Conservation (phyloP, 2,329 filamentous ascomycete genomes). For the Gliomastix tumulicola region DNA sequence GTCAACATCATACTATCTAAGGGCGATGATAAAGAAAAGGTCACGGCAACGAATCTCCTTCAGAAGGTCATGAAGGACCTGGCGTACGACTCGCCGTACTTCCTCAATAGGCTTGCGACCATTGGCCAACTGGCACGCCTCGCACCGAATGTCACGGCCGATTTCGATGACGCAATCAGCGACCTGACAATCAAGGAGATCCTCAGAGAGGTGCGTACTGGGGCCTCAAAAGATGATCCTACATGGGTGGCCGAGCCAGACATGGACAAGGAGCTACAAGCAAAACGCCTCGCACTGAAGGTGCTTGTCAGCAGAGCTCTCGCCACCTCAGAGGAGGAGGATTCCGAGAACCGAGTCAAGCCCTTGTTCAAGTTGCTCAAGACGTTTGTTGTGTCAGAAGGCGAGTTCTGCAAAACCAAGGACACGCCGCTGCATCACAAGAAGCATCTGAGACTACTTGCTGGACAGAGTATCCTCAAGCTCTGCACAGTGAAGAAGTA, state of each 20-base stretch:
- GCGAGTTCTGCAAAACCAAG: slow-evolving; percentile 70
- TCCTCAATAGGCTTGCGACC: slow-evolving; percentile 66
- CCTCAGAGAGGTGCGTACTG: slow-evolving; percentile 60
- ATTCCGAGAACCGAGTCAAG: slow-evolving; percentile 48
- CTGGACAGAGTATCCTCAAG: slow-evolving; percentile 76
- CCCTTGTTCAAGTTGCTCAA: slow-evolving; percentile 75
- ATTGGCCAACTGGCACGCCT: slow-evolving; percentile 72
- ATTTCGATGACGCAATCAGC: slow-evolving; percentile 69
- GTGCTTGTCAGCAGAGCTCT: slow-evolving; percentile 82
- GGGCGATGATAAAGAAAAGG: slow-evolving; percentile 64
- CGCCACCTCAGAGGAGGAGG: slow-evolving; percentile 42
- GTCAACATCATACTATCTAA: slow-evolving; percentile 82
- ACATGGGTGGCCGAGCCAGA: slow-evolving; percentile 62
- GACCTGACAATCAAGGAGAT: slow-evolving; percentile 71
- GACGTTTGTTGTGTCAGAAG: slow-evolving; percentile 65
- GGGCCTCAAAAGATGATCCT: slow-evolving; percentile 49
- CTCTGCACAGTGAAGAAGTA: slow-evolving; percentile 70
- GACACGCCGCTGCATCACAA: slow-evolving; percentile 74
- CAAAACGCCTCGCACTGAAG: slow-evolving; percentile 78
- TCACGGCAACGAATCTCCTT: slow-evolving; percentile 79
- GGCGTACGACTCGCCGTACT: slow-evolving; percentile 64
- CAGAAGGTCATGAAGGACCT: slow-evolving; percentile 69
- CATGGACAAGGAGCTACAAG: slow-evolving; percentile 72
- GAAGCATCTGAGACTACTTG: slow-evolving; percentile 72
- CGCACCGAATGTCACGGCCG: slow-evolving; percentile 64